Evolutionary conservation across 192 early-diverging fungal species (phyloP).

Genomic region (Funneliformis geosporum): DNA sequence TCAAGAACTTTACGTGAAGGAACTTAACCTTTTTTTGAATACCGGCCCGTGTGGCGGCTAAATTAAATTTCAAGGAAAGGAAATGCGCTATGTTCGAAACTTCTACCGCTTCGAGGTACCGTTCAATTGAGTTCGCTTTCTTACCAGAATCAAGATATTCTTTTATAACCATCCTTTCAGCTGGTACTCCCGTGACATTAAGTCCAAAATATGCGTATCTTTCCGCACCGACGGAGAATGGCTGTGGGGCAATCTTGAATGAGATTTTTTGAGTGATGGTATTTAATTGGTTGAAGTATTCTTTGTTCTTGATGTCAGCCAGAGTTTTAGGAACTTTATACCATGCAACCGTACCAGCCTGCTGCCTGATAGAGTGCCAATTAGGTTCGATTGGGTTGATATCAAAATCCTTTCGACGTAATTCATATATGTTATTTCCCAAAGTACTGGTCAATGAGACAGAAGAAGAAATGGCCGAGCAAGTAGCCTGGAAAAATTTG

Average conservation of each 20-base stretch:
- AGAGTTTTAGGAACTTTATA: neutral
- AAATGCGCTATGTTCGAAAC: neutral
- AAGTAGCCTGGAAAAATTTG: conserved; percentile 13
- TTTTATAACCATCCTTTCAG: conserved; percentile 21
- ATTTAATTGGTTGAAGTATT: conserved; percentile 11
- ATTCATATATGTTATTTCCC: neutral
- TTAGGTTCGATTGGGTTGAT: conserved; percentile 3
- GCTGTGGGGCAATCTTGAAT: conserved; percentile 17
- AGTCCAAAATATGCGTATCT: conserved; percentile 26
- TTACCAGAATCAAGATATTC: neutral
- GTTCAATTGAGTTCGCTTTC: conserved; percentile 6
- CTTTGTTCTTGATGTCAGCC: neutral
- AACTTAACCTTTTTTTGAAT: conserved; percentile 6
- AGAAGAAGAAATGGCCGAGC: conserved; percentile 10
- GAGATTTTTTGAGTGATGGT: neutral
- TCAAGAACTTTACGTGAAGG: neutral
- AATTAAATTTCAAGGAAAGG: conserved; percentile 15
- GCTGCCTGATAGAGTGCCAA: neutral
- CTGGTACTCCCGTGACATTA: neutral
- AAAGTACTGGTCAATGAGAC: conserved; percentile 19
- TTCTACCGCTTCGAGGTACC: conserved; percentile 18
- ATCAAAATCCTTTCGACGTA: neutral
- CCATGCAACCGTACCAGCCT: neutral
- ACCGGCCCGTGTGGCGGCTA: neutral
- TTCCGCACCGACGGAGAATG: conserved; percentile 20